These are phyloP conservation scores for Diophrys sp. DNA, from an alignment of 73 alveolate genomes.

Conservation along the genomic window DNA sequence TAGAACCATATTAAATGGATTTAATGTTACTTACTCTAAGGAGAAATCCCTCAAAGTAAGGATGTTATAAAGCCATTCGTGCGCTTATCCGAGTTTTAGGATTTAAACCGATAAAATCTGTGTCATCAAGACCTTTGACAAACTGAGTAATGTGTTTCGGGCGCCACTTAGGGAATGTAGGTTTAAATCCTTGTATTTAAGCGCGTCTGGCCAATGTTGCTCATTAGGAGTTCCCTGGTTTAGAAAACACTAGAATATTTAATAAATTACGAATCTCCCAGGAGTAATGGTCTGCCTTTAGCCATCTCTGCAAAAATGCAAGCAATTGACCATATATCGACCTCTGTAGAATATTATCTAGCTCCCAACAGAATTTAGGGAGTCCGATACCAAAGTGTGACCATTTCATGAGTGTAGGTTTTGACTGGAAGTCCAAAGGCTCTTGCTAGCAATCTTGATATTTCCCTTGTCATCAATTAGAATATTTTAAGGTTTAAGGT, in stretches of 20 bases:
- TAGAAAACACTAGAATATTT: slow-evolving; percentile 78
- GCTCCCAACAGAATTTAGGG: slow-evolving; percentile 92
- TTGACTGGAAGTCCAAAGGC: slow-evolving; percentile 86
- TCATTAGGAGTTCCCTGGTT: slow-evolving; percentile 89
- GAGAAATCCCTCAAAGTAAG: slow-evolving; percentile 93
- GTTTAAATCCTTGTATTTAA: slow-evolving; percentile 83
- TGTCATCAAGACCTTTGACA: slow-evolving; percentile 64
- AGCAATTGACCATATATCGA: slow-evolving; percentile 89
- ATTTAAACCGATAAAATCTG: slow-evolving; percentile 83
- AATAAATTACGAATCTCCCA: slow-evolving; percentile 94
- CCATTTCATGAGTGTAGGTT: slow-evolving; percentile 91
- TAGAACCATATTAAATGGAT: no score
- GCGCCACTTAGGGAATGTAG: slow-evolving; percentile 87
- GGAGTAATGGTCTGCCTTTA: slow-evolving; percentile 83
- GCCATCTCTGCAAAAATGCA: slow-evolving; percentile 96
- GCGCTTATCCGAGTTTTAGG: slow-evolving; percentile 91
- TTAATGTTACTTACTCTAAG: no score
- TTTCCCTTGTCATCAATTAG: no score
- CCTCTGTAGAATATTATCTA: no score
- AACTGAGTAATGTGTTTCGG: slow-evolving; percentile 36
- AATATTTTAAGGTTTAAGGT: no score
- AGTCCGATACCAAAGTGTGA: slow-evolving; percentile 94
- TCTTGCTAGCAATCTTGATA: no score
- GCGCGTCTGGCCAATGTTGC: slow-evolving; percentile 81
- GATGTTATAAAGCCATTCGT: slow-evolving; percentile 89